Base-by-base conservation (phyloP, 805 yeast genomes). In the Lipomyces kockii region DNA sequence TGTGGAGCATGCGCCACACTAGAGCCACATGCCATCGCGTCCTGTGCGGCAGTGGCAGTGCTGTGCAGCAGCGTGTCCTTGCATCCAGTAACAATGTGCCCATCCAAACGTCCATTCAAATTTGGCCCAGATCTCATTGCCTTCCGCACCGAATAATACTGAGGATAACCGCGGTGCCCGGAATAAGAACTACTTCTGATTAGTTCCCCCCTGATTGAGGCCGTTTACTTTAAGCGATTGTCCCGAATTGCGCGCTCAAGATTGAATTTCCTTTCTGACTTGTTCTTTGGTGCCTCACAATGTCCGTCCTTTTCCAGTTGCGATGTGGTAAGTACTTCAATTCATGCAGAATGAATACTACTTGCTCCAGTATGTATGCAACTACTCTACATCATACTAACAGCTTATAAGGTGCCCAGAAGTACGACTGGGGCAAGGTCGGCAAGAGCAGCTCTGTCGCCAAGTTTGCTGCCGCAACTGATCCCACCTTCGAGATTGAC, bases 371-470 rank as follows among this genome's bases (percentile, higher is more conserved):
- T 37, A 4, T 12, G 3, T 7, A 29, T 29, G 32, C 1, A 5
- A 5, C 14, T 37, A 5, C 39, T 4, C 39, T 37, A 25, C 6
- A 7, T 52, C 8, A 43, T 43, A 43, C 49, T 43, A 43, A 43
- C 20, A 17, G 49, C 8, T 43, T 17, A 43, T 4, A 17, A 68
- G 71, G 71, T 32, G 71, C 71, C 17, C 71, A 68, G 55, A 52
- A 61, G 53, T 68, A 68, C 43, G 71, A 58, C 56, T 68, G 71
- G 71, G 85, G 86, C 57, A 94, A 93, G 76, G 78, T 91, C 65
- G 98, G 99, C 57, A 57, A 87, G 6, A 73, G 86, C 6, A 91
- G 97, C 22, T 89, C 97, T 7, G 99, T 93, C 61, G 99, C 99
- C 3, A 88, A 84, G 77, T 94, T 87, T 77, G 96, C 97, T 56